phyloP scores from a whole-genome alignment of 345 rosid species.

The Euphorbia lathyris region DNA sequence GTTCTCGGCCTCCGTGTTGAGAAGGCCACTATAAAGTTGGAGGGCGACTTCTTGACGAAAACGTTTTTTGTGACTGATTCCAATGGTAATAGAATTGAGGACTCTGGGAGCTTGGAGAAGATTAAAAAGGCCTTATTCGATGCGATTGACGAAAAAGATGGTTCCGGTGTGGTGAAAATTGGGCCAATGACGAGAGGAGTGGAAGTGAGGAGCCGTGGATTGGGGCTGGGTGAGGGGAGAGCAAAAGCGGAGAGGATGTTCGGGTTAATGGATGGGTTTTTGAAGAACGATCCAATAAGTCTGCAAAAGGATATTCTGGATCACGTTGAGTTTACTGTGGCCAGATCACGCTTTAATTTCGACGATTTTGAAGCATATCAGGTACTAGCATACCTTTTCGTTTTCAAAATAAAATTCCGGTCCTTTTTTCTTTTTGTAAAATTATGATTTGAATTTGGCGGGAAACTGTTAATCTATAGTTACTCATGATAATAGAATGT shows the following conservation, averaged over 20 bases:
- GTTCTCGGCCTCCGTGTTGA: conserved; percentile 37
- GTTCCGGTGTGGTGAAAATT: conserved; percentile 9
- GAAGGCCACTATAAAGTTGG: conserved; percentile 28
- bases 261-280: conserved; percentile 41
- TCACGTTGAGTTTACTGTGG: conserved; percentile 46
- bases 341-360: conserved; percentile 41
- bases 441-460: conserved; percentile 23
- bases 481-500: background rate
- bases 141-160: conserved; percentile 31
- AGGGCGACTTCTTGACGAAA: conserved; percentile 25
- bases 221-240: conserved; percentile 19
- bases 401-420: background rate
- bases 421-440: background rate
- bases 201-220: conserved; percentile 26
- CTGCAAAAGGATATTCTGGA: conserved; percentile 41
- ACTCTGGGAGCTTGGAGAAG: conserved; percentile 28
- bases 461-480: conserved; percentile 11
- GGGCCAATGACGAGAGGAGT: conserved; percentile 26
- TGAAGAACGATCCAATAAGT: conserved; percentile 37
- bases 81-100: conserved; percentile 32
- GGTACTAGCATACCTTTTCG: conserved; percentile 15
- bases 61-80: conserved; percentile 39
- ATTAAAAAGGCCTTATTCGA: conserved; percentile 31
- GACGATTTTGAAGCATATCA: conserved; percentile 57
- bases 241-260: conserved; percentile 43